These are phyloP conservation scores for Colletotrichum limetticola DNA, from an alignment of 2,329 filamentous ascomycete species.

Conservation along the genomic window DNA sequence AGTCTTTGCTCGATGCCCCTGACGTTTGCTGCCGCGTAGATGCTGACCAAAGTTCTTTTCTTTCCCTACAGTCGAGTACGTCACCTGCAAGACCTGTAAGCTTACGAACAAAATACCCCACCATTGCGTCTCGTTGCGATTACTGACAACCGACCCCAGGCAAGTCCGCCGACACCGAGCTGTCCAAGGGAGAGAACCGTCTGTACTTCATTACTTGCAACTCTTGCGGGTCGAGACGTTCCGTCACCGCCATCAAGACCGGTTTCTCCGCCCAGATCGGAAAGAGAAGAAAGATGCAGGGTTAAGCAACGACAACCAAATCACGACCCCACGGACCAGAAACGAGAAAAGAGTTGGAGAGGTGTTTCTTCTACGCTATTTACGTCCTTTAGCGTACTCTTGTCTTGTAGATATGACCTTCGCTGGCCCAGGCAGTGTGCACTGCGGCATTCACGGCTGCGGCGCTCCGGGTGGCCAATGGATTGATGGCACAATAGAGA, in stretches of 20 bases:
- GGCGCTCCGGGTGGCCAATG: slow-evolving; percentile 20
- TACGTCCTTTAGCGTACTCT: slow-evolving; percentile 33
- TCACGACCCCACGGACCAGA: not conserved
- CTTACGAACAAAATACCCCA: not conserved
- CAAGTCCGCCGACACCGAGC: slow-evolving; percentile 91
- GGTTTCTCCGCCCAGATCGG: slow-evolving; percentile 99
- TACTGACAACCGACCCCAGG: slow-evolving; percentile 5
- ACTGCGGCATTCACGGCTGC: slow-evolving; percentile 19
- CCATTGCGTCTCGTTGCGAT: not conserved
- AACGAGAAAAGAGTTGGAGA: slow-evolving; percentile 18
- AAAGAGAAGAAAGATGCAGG: slow-evolving; percentile 95
- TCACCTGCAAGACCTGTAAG: slow-evolving; percentile 95
- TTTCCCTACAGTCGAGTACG: slow-evolving; percentile 82
- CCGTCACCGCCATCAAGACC: slow-evolving; percentile 98
- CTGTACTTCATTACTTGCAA: slow-evolving; percentile 85
- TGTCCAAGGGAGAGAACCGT: slow-evolving; percentile 99
- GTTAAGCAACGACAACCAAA: slow-evolving; percentile 60
- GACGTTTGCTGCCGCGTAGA: not conserved
- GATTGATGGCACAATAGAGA: slow-evolving; percentile 32
- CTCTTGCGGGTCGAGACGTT: slow-evolving; percentile 83
- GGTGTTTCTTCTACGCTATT: slow-evolving; percentile 24
- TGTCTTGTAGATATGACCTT: slow-evolving; percentile 33
- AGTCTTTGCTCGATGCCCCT: slow-evolving; percentile 45
- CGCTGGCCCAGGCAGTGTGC: slow-evolving; percentile 24
- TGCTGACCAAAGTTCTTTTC: slow-evolving; percentile 42